Evolutionary conservation across 345 rosid genomes (phyloP).

Genomic region (Corymbia maculata): DNA sequence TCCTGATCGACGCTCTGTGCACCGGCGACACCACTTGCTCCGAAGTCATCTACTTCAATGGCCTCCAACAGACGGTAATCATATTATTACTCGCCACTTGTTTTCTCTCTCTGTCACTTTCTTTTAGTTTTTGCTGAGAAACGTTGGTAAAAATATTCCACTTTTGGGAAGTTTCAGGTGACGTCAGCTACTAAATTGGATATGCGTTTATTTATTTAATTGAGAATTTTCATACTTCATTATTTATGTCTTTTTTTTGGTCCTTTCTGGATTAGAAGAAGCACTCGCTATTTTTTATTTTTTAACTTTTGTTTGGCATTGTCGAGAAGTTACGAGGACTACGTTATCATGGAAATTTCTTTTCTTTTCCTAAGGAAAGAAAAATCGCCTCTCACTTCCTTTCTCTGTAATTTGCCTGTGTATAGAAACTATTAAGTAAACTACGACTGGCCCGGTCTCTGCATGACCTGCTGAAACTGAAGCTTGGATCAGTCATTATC

Average conservation of each 20-base stretch:
- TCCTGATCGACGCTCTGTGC: constrained; percentile 34
- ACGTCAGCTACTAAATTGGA: background rate
- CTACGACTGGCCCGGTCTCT: background rate
- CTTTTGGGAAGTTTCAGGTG: background rate
- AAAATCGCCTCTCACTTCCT: background rate
- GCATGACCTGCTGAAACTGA: background rate
- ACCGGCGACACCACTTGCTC: constrained; percentile 34
- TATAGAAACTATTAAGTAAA: background rate
- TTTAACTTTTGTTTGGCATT: background rate
- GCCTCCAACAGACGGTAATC: constrained; percentile 41
- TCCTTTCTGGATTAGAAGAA: background rate
- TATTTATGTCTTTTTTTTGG: background rate
- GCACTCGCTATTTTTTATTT: background rate
- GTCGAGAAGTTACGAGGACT: background rate
- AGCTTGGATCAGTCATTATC: background rate
- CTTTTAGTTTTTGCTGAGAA: background rate
- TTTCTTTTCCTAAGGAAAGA: background rate
- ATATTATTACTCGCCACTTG: background rate
- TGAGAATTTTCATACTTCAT: background rate
- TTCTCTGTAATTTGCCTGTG: background rate
- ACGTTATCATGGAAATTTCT: background rate
- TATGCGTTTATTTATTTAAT: background rate
- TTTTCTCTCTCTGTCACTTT: background rate
- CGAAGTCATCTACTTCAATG: constrained; percentile 40
- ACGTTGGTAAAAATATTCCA: background rate